Evolutionary conservation across 2,329 filamentous ascomycete genomes (phyloP).

Genomic region (Dryadomyces quercivorus): DNA sequence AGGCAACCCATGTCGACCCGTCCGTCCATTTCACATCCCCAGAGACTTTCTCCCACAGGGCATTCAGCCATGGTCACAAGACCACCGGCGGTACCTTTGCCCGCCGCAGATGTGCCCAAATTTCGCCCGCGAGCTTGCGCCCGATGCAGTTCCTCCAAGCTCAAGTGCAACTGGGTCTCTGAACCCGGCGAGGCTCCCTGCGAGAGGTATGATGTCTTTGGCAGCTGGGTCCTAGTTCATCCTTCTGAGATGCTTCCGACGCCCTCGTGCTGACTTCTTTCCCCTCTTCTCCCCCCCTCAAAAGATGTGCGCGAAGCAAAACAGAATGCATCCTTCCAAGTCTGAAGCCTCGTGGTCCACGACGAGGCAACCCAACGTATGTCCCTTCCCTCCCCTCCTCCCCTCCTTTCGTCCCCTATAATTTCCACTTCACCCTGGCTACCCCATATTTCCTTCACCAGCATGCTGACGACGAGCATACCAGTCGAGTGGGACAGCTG

Average conservation of each 20-base stretch:
- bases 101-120: slow-evolving; percentile 4
- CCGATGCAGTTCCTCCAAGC: slow-evolving; percentile 17
- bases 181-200: slow-evolving; percentile 14
- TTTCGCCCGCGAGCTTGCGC: slow-evolving; percentile 19
- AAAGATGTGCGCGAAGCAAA: slow-evolving; percentile 11
- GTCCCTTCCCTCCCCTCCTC: not conserved
- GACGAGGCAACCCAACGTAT: slow-evolving; percentile 12
- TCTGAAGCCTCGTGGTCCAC: slow-evolving; percentile 13
- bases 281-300: accelerated
- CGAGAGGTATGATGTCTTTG: slow-evolving; percentile 7
- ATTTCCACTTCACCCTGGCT: not conserved
- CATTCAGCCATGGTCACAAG: not conserved
- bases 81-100: not conserved
- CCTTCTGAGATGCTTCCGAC: not conserved
- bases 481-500: slow-evolving; percentile 23
- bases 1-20: not conserved
- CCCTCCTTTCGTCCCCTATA: not conserved
- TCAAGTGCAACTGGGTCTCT: slow-evolving; percentile 14
- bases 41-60: not conserved
- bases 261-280: not conserved
- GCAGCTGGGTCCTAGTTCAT: too few relatives aligned
- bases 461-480: not conserved
- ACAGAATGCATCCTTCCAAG: slow-evolving; percentile 12
- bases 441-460: not conserved
- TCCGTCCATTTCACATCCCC: not conserved